Evolutionary conservation across 2,329 filamentous ascomycete genomes (phyloP), one percentile per base, ranked within the genome.

Genomic region (Diaporthe vexans): DNA sequence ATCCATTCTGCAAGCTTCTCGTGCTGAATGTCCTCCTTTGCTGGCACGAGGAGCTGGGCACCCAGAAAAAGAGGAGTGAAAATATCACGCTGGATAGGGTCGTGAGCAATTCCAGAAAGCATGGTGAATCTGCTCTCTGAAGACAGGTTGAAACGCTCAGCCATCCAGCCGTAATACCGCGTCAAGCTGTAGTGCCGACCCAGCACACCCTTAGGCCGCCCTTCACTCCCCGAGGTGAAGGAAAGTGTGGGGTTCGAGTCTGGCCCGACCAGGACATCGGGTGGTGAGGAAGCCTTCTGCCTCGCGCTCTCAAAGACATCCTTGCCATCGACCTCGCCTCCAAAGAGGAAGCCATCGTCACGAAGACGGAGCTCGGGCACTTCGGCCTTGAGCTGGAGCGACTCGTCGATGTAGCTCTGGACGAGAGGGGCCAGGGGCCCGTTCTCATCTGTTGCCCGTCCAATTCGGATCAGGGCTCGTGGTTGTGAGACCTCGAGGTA

Each of bases 111-210:
- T 61, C 95, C 95, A 65, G 90, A 93, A 10, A 98, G 88, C 86
- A 95, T 92, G 4, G 95, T 95, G 80, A 97, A 98, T 76, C 89
- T 90, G 67, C 71, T 75, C 40, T 73, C 74, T n/a, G 74, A 74
- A 2, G 74, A 71, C 19, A 74, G 59, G 65, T 91, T 87, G 82
- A 98, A 98, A 2, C 87, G 91, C 83, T 97, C 86, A 0, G 94
- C 91, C 96, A 98, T 98, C 95, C 95, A 98, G 26, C 92, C 91
- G 81, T 96, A 97, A 85, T 98, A 98, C 79, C 93, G 92, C 1
- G 95, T 90, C 75, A 98, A 86, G 68, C 91, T 94, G 85, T 93
- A 98, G 83, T 98, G 96, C 19, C 96, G 90, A 0, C 96, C 95
- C 73, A 92, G 89, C 17, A 98, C 96, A 78, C 95, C 95, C 86